Evolutionary conservation across 75 land plant species (phyloP).

Genomic region (Picea glauca): DNA sequence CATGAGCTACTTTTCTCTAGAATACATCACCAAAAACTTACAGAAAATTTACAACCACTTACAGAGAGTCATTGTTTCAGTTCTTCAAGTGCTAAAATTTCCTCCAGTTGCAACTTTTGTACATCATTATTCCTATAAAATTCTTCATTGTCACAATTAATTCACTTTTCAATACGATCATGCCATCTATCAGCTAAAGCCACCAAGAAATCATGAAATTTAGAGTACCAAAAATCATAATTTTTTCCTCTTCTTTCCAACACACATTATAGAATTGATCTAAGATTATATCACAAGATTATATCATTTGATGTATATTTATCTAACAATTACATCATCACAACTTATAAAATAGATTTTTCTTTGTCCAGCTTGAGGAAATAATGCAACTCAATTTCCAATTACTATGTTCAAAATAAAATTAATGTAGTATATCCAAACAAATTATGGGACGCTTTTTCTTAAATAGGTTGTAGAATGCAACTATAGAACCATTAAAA

Average conservation of each 20-base stretch:
- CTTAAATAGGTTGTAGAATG: too few species aligned
- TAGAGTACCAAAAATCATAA: slow-evolving; percentile 21
- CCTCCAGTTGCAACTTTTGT: slow-evolving; percentile 24
- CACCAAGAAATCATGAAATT: slow-evolving; percentile 19
- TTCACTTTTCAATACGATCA: slow-evolving; percentile 17
- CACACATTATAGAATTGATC: slow-evolving; percentile 12
- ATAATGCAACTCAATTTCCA: too few species aligned
- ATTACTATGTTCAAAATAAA: too few species aligned
- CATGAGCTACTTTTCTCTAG: too few species aligned
- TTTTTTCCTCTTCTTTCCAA: slow-evolving; percentile 11
- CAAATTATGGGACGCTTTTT: too few species aligned
- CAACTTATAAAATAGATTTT: too few species aligned
- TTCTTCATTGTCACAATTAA: slow-evolving; percentile 10
- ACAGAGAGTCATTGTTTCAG: slow-evolving; percentile 13
- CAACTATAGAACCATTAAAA: too few species aligned
- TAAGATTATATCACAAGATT: background rate
- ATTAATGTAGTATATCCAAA: too few species aligned
- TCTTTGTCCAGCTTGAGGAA: too few species aligned
- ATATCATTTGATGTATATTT: too few species aligned
- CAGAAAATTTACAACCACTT: slow-evolving; percentile 22
- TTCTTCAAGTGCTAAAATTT: slow-evolving; percentile 9
- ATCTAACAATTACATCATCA: too few species aligned
- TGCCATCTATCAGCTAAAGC: slow-evolving; percentile 13
- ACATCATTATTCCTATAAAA: slow-evolving; percentile 20
- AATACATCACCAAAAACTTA: slow-evolving; percentile 12